Conservation (phyloP, 306 rosid genomes). For the Vigna trinervia region DNA sequence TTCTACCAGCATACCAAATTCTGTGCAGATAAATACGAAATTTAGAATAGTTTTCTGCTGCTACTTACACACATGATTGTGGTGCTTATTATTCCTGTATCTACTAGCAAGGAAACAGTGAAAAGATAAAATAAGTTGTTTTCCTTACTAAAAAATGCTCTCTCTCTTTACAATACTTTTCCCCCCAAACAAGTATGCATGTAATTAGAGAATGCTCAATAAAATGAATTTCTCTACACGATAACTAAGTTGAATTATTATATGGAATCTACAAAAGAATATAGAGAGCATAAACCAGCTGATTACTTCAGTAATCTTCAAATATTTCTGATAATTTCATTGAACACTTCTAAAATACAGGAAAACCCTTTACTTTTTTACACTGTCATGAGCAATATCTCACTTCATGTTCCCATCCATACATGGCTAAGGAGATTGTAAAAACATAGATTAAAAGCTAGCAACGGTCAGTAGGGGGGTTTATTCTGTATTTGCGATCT, state of each 20-base stretch:
- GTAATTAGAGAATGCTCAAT: conserved; percentile 5
- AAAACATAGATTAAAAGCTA: conserved; percentile 15
- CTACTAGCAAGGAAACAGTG: not conserved
- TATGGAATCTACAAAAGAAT: not conserved
- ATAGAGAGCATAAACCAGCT: conserved; percentile 9
- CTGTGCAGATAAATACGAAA: conserved; percentile 1
- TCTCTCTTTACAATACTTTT: not conserved
- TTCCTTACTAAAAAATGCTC: conserved; percentile 1
- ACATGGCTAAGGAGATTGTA: conserved; percentile 10
- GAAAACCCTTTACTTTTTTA: conserved; percentile 31
- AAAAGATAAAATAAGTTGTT: conserved; percentile 29
- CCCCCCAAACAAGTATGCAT: conserved; percentile 1
- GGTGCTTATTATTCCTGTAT: conserved; percentile 8
- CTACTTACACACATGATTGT: conserved; percentile 28
- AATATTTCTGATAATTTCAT: conserved; percentile 7
- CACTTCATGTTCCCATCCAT: conserved; percentile 22
- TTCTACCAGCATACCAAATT: conserved; percentile 4
- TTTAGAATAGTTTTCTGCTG: not conserved
- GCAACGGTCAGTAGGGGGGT: conserved; percentile 2
- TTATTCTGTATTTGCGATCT: conserved; percentile 32
- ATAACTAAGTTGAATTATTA: conserved; percentile 20
- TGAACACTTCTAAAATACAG: conserved; percentile 4
- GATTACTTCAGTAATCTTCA: conserved; percentile 33
- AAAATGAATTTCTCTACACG: conserved; percentile 18
- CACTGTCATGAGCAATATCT: conserved; percentile 26